Base-by-base conservation (phyloP, 129 eudicot genomes). In the Flaveria brownii region DNA sequence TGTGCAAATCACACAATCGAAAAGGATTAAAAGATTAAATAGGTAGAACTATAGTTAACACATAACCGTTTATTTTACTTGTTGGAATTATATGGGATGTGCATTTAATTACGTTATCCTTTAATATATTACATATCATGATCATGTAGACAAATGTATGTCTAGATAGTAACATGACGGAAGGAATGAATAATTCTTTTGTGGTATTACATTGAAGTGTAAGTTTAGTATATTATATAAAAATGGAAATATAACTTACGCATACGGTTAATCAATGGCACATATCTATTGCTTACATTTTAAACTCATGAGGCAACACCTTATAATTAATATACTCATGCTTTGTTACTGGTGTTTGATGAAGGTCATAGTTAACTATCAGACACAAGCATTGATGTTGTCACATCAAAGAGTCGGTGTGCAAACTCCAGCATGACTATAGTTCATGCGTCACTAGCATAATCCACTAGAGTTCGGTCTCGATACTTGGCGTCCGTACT, bases 1-100 rank as follows among this genome's bases (percentile, higher is more conserved):
- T 68, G 52, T 42, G 61, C n/a, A 65, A 68, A 52, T 47, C 79
- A 67, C 80, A 49, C 17, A 75, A 56, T 36, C 23, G n/a, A 57
- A 1, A 61, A 74, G 9, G n/a, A 25, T 1, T 47, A 68, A 15
- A 15, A 13, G 18, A 51, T 52, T 6, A 16, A 16, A 18, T 36
- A 36, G 41, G 5, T 36, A 36, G 41, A 36, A 36, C 7, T 36
- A 36, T 5, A 5, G 41, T 30, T 3, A 30, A 4, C 36, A 30
- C 36, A 30, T 30, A 30, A 30, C 36, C 36, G 3, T 30, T 30
- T 4, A 30, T 30, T 30, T 30, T 30, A 30, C 5, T 30, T 30
- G 36, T 30, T 30, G 36, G 36, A 30, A 30, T 30, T 30, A 4
- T 30, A 30, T 30, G 36, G 36, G 36, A 30, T 30, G 36, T 30